Evolutionary conservation across 805 yeast genomes (phyloP), one percentile per base, ranked within the genome.

Genomic region (Kregervanrija delftensis): DNA sequence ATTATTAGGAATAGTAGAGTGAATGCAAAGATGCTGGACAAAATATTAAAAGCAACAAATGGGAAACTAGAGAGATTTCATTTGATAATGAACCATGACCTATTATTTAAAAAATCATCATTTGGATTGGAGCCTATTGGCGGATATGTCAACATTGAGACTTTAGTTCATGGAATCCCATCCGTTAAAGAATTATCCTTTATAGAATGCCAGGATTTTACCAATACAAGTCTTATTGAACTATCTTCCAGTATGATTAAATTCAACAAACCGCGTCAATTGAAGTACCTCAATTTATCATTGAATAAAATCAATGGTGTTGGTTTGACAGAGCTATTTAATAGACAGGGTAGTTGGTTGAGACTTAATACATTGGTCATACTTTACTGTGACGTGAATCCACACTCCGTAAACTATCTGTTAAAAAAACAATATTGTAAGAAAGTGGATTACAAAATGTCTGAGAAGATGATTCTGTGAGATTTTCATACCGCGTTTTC

Each of bases 1-100:
- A 40, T 40, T 37, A 22, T 44, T 30, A 12, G 43, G 32, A 40
- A 44, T 37, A 44, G 47, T 37, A 32, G 43, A 10, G 22, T 44
- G 5, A 32, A 33, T 10, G 43, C 47, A 8, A 8, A 13, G 2
- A 15, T 39, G 15, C 14, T 43, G n/a, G 34, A 35, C 12, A 30
- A 35, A 14, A 32, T 40, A 12, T 32, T 44, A 4, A 8, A 38
- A 15, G 33, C 15, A n/a, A 38, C 45, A 8, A 11, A 15, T 4
- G 14, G 37, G 13, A 35, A 35, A 14, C 15, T 31, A 5, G 33
- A 31, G 13, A 39, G 12, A 4, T 30, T 39, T 10, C 46, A 43
- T 32, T 35, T 43, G 17, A 34, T 39, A 10, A 13, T 39, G 4
- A 43, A 43, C 17, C n/a, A 30, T 11, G 35, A 43, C 13, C 5